A percentile compares a stretch with the other conserved stretches of the same genome.
These are phyloP conservation scores for Saccharomycopsis fodiens DNA, from an alignment of 805 yeast genomes.

Conservation along the genomic window DNA sequence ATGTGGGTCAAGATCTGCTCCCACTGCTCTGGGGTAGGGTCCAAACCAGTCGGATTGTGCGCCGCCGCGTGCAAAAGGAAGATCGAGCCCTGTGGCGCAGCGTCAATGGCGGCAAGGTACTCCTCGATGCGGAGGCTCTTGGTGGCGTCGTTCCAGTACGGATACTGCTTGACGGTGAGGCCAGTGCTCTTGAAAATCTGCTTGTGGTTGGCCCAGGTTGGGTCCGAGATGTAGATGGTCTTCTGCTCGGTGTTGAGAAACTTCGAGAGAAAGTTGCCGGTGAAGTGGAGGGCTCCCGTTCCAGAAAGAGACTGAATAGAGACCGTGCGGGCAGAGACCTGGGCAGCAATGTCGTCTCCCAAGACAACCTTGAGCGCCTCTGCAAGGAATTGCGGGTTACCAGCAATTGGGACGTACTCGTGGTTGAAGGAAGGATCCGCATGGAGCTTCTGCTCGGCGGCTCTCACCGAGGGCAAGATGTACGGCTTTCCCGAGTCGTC, in stretches of 20 bases:
- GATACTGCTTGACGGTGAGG: slow-evolving; percentile 58
- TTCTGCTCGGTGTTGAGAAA: slow-evolving; percentile 29
- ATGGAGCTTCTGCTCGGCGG: slow-evolving; percentile 54
- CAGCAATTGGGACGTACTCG: slow-evolving; percentile 84
- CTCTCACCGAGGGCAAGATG: slow-evolving; percentile 68
- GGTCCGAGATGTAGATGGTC: slow-evolving; percentile 64
- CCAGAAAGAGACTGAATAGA: slow-evolving; percentile 90
- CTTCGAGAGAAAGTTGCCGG: slow-evolving; percentile 65
- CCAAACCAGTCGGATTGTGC: slow-evolving; percentile 96
- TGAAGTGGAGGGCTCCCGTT: slow-evolving; percentile 86
- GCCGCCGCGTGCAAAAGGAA: slow-evolving; percentile 84
- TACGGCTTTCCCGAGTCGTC: slow-evolving; percentile 84
- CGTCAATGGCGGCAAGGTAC: slow-evolving; percentile 49
- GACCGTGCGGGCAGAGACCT: slow-evolving; percentile 56
- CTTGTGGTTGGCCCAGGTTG: slow-evolving; percentile 98
- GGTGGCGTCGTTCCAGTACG: slow-evolving; percentile 75
- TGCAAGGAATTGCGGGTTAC: slow-evolving; percentile 58
- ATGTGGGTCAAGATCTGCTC: slow-evolving; percentile 58
- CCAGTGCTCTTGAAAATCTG: slow-evolving; percentile 73
- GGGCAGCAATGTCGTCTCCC: slow-evolving; percentile 48
- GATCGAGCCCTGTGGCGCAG: slow-evolving; percentile 34
- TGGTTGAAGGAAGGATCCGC: slow-evolving; percentile 50
- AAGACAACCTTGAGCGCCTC: slow-evolving; percentile 67
- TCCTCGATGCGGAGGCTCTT: slow-evolving; percentile 70
- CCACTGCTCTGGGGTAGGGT: slow-evolving; percentile 81